Evolutionary conservation across 2,329 filamentous ascomycete genomes (phyloP).

Genomic region (Blastomyces silverae): DNA sequence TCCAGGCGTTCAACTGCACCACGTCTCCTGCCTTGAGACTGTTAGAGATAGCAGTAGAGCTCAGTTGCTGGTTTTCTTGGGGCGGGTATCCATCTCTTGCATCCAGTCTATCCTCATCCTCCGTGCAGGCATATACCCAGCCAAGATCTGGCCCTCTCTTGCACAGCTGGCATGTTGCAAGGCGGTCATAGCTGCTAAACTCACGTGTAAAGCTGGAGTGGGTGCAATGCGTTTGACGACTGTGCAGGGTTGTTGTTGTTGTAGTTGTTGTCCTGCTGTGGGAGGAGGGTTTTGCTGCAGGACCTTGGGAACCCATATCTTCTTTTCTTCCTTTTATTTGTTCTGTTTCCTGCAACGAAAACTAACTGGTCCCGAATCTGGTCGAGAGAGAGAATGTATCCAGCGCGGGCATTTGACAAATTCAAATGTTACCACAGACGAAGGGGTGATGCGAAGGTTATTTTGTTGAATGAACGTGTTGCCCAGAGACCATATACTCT

Average conservation of each 20-base stretch:
- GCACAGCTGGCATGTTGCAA: conserved; percentile 53
- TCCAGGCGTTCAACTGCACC: conserved; percentile 33
- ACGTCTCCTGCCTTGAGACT: conserved; percentile 17
- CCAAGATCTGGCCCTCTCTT: conserved; percentile 51
- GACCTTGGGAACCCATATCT: conserved; percentile 1
- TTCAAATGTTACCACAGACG: not conserved
- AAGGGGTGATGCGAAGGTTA: not conserved
- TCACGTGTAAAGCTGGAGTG: conserved; percentile 63
- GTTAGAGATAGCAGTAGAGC: not conserved
- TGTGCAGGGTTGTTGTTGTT: not conserved
- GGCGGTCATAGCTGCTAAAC: conserved; percentile 43
- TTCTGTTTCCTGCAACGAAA: not conserved
- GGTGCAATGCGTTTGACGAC: conserved; percentile 48
- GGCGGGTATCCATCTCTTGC: conserved; percentile 27
- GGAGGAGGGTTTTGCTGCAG: not conserved
- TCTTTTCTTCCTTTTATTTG: not conserved
- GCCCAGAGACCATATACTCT: not conserved
- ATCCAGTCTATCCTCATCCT: conserved; percentile 51
- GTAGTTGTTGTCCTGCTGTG: not conserved
- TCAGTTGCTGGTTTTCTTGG: conserved; percentile 22
- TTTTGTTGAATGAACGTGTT: not conserved
- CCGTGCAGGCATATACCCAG: conserved; percentile 67
- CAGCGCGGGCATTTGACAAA: not conserved
- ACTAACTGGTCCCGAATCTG: not conserved
- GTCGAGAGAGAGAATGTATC: not conserved